Conservation (phyloP, 805 yeast species). For the Yarrowia sp. region DNA sequence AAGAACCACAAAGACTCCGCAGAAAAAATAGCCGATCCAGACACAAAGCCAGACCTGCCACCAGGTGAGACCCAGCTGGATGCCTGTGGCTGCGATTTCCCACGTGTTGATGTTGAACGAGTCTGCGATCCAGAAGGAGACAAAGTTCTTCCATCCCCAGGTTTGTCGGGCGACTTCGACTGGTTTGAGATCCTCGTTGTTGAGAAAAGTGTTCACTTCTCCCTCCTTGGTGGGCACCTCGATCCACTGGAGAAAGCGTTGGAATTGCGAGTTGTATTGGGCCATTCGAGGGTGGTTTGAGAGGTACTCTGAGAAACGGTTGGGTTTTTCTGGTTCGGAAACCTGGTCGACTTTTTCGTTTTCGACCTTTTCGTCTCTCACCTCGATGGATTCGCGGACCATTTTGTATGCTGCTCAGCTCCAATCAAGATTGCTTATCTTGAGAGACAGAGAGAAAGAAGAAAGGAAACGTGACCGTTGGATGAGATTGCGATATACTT, state of each 20-base stretch:
- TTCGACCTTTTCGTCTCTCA: too few relatives aligned
- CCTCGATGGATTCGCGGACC: not conserved
- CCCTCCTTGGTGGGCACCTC: conserved; percentile 20
- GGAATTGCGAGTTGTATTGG: not conserved
- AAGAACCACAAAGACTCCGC: conserved; percentile 66
- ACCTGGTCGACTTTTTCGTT: too few relatives aligned
- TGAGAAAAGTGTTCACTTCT: conserved; percentile 45
- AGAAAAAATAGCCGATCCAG: conserved; percentile 74
- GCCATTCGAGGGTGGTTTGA: not conserved
- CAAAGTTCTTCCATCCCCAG: conserved; percentile 84
- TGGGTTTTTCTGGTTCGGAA: too few relatives aligned
- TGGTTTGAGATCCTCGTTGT: conserved; percentile 73
- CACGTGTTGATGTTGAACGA: conserved; percentile 86
- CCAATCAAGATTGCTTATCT: not conserved
- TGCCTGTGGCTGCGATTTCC: conserved; percentile 88
- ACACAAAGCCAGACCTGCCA: conserved; percentile 90
- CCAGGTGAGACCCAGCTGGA: conserved; percentile 74
- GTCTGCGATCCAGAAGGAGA: conserved; percentile 84
- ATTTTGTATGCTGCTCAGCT: not conserved
- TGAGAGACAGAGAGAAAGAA: not conserved
- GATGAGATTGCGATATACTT: not conserved
- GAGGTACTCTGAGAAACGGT: not conserved
- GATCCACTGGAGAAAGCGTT: not conserved
- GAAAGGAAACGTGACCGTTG: not conserved
- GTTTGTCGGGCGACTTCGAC: conserved; percentile 68